Percentiles rank a stretch among this genome's conserved stretches.
phyloP scores from a whole-genome alignment of 768 basidiomycete genomes.

The Collybia sp. region DNA sequence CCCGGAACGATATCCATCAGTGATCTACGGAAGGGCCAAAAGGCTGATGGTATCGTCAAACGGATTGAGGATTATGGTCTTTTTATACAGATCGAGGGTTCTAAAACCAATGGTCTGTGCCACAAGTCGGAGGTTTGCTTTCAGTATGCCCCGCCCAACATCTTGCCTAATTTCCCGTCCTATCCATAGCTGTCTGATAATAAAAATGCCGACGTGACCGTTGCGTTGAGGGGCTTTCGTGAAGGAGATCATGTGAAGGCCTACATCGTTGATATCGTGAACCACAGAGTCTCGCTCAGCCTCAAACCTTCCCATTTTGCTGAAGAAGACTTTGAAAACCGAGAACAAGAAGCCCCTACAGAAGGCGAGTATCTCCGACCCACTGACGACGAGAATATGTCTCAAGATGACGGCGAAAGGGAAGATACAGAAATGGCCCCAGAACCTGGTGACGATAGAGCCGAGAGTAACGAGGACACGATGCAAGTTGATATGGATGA shows the following conservation, averaged over 20 bases:
- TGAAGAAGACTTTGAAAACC: slow-evolving; percentile 52
- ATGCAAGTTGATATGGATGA: slow-evolving; percentile 43
- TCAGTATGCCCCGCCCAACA: not conserved
- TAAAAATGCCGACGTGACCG: slow-evolving; percentile 68
- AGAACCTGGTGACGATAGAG: slow-evolving; percentile 13
- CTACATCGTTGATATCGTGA: slow-evolving; percentile 65
- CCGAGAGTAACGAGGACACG: slow-evolving; percentile 27
- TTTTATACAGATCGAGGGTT: slow-evolving; percentile 87
- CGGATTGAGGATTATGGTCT: slow-evolving; percentile 85
- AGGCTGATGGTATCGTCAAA: slow-evolving; percentile 74
- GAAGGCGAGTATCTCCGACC: slow-evolving; percentile 21
- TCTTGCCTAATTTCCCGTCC: not conserved
- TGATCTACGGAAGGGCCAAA: slow-evolving; percentile 75
- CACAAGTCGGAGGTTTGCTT: slow-evolving; percentile 82
- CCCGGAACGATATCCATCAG: slow-evolving; percentile 34
- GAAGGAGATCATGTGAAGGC: slow-evolving; percentile 87
- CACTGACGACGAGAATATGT: slow-evolving; percentile 18
- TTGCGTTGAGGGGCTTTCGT: slow-evolving; percentile 78
- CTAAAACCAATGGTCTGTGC: slow-evolving; percentile 84
- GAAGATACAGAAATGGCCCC: slow-evolving; percentile 14
- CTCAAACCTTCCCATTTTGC: slow-evolving; percentile 87
- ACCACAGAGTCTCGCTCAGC: slow-evolving; percentile 77
- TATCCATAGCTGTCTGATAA: slow-evolving; percentile 72
- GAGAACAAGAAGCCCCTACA: slow-evolving; percentile 21
- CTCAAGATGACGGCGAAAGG: slow-evolving; percentile 17